A percentile compares a stretch with the other conserved stretches of the same genome.
Conservation (phyloP, 1,284 basidiomycete genomes). For the Rhodotorula sp. region DNA sequence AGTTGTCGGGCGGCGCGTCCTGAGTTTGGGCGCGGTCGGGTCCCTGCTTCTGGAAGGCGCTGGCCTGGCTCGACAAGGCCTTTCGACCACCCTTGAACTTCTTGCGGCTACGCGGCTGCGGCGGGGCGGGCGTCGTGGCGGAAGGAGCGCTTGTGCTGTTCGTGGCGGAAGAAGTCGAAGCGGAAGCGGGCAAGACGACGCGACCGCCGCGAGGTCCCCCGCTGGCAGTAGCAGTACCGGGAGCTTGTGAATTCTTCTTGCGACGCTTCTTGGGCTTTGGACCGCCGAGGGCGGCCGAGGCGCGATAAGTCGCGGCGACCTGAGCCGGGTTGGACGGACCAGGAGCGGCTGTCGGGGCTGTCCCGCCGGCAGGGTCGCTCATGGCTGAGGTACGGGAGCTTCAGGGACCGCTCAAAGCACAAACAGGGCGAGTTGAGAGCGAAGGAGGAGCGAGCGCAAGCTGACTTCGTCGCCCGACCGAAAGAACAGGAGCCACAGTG, state of each 20-base stretch:
- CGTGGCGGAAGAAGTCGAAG: not conserved
- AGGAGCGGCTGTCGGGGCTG: no score
- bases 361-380: no score
- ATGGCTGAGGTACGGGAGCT: no score
- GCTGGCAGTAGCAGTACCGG: not conserved
- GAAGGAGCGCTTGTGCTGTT: not conserved
- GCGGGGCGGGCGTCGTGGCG: not conserved
- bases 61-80: not conserved
- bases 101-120: not conserved
- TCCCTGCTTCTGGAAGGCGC: not conserved
- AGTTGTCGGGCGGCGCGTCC: not conserved
- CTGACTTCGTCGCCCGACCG: no score
- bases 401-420: no score
- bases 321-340: not conserved
- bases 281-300: not conserved
- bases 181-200: not conserved
- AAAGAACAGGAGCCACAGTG: no score
- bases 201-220: not conserved
- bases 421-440: no score
- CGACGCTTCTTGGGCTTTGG: not conserved
- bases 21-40: not conserved
- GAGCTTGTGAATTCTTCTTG: not conserved
- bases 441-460: no score
- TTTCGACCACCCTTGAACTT: not conserved
- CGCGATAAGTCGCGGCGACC: not conserved